These are phyloP conservation scores for Verticillium klebahnii DNA, from an alignment of 2,329 filamentous ascomycete genomes.

Conservation along the genomic window DNA sequence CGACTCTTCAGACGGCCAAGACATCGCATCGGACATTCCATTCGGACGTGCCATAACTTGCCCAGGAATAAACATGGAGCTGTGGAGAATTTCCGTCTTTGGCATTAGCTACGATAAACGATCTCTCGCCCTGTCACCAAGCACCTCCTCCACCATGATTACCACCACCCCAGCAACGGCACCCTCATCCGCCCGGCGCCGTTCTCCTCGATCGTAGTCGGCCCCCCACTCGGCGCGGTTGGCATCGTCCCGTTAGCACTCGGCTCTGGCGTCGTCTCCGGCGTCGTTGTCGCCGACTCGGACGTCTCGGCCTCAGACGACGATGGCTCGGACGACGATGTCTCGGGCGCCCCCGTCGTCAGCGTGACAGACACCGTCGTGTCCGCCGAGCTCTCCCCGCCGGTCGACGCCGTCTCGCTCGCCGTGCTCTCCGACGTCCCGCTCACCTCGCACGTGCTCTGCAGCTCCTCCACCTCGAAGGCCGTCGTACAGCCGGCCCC, in stretches of 20 bases:
- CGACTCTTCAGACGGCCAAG: neutral
- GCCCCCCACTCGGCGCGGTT: neutral
- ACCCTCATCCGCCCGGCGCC: neutral
- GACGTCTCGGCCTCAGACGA: neutral
- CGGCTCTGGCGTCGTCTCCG: neutral
- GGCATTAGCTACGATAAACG: neutral
- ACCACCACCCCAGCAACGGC: neutral
- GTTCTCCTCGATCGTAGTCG: slow-evolving; percentile 1
- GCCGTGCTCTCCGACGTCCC: neutral
- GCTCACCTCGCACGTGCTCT: slow-evolving; percentile 3
- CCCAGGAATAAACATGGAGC: neutral
- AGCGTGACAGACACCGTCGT: neutral
- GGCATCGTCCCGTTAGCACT: neutral
- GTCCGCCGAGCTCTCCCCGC: neutral
- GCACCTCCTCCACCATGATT: neutral
- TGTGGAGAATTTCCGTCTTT: neutral
- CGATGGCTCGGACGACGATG: neutral
- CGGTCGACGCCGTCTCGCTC: neutral
- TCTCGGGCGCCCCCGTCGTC: neutral
- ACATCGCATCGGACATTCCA: neutral
- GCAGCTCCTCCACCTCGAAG: slow-evolving; percentile 3
- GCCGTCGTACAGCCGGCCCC: slow-evolving; percentile 20
- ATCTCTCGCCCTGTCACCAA: neutral
- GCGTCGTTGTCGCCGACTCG: neutral
- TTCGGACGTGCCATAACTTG: neutral